phyloP scores from a whole-genome alignment of 2,329 filamentous ascomycete genomes.

The Fusarium dlaminii region DNA sequence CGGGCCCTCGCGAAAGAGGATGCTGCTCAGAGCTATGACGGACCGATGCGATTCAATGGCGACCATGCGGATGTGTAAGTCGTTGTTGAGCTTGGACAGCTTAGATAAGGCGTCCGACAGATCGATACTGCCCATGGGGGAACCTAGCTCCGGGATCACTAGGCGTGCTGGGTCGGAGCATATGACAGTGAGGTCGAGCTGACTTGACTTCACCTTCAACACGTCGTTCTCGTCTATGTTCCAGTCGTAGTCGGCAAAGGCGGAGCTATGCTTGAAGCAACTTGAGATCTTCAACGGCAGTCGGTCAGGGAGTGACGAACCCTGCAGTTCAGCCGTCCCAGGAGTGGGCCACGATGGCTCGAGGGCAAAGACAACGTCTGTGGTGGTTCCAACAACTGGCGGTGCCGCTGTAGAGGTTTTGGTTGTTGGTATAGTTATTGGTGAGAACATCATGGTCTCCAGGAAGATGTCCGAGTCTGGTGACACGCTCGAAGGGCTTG shows the following conservation, averaged over 20 bases:
- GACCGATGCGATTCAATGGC: neutral
- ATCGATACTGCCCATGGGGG: neutral
- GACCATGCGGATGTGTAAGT: neutral
- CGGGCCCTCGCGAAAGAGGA: neutral
- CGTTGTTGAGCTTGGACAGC: neutral
- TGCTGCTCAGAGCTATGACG: neutral
- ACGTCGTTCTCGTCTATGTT: neutral
- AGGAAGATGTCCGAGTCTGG: neutral
- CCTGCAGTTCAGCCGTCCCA: neutral
- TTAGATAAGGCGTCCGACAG: fast-evolving
- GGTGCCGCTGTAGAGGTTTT: neutral
- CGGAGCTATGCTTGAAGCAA: neutral
- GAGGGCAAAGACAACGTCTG: neutral
- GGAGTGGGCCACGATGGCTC: neutral
- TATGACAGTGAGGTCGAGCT: neutral
- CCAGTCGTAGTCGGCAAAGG: neutral
- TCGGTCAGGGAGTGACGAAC: neutral
- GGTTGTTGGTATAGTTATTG: neutral
- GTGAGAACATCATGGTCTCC: neutral
- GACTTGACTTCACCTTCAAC: fast-evolving
- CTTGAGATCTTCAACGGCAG: neutral
- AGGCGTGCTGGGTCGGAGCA: neutral
- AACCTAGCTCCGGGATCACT: fast-evolving
- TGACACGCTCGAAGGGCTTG: neutral
- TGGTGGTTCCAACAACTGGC: neutral